A percentile compares a stretch with the other conserved stretches of the same genome.
phyloP scores from a whole-genome alignment of 805 yeast species.

The Ogataea trehaloabstinens region DNA sequence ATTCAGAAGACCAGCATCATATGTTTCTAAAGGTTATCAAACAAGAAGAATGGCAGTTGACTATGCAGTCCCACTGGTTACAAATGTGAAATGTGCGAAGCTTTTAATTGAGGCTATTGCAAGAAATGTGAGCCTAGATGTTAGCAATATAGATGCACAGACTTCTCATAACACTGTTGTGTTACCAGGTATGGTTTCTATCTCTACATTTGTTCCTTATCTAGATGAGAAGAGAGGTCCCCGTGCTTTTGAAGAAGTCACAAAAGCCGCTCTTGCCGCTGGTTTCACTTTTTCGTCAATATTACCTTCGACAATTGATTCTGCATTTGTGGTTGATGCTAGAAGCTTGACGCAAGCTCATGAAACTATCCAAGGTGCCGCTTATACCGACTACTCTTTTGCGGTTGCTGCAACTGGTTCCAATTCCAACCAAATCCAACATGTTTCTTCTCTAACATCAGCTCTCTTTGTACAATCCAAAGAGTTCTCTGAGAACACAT shows the following conservation, averaged over 20 bases:
- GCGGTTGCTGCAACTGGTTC: constrained; percentile 78
- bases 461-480: constrained; percentile 81
- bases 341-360: constrained; percentile 65
- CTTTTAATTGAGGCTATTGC: constrained; percentile 91
- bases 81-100: constrained; percentile 97
- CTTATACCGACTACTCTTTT: constrained; percentile 79
- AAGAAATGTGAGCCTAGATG: constrained; percentile 64
- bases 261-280: constrained; percentile 70
- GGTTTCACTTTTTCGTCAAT: constrained; percentile 88
- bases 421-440: constrained; percentile 61
- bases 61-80: constrained; percentile 94
- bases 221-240: constrained; percentile 47
- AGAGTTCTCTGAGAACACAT: constrained; percentile 64
- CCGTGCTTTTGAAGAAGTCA: constrained; percentile 60
- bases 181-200: constrained; percentile 84
- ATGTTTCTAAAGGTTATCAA: constrained; percentile 94
- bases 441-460: constrained; percentile 65
- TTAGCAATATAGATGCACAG: constrained; percentile 80
- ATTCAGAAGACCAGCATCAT: constrained; percentile 98
- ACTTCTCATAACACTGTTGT: constrained; percentile 80
- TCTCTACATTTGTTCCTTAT: constrained; percentile 75
- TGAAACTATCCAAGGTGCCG: constrained; percentile 50
- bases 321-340: constrained; percentile 62
- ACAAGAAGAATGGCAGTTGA: constrained; percentile 99
- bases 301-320: constrained; percentile 67